phyloP scores from a whole-genome alignment of 2,329 filamentous ascomycete species.

The Colletotrichum australisinense region DNA sequence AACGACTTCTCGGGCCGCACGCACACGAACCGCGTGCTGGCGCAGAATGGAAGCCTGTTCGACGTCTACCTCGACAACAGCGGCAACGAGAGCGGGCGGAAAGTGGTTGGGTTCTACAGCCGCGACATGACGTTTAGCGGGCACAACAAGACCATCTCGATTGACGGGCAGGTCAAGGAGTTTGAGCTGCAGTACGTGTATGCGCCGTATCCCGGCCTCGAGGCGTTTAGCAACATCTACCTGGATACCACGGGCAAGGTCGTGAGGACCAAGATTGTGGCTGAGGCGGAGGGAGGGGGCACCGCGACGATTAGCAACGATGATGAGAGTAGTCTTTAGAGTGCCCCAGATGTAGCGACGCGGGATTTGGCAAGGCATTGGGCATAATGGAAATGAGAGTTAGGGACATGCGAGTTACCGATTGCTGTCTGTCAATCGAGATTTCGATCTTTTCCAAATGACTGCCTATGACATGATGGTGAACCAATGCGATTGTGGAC shows the following conservation, averaged over 20 bases:
- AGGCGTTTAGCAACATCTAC: constrained; percentile 60
- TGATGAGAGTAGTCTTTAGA: constrained; percentile 22
- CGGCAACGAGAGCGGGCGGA: constrained; percentile 55
- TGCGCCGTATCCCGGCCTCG: constrained; percentile 59
- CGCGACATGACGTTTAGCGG: constrained; percentile 67
- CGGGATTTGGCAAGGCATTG: background rate
- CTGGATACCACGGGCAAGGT: constrained; percentile 59
- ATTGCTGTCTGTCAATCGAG: background rate
- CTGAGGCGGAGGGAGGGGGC: constrained; percentile 64
- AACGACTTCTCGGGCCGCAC: constrained; percentile 68
- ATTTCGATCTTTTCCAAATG: background rate
- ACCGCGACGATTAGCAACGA: constrained; percentile 61
- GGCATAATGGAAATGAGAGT: background rate
- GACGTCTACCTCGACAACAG: constrained; percentile 66
- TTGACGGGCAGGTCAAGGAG: constrained; percentile 56
- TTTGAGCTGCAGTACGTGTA: constrained; percentile 66
- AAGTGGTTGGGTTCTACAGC: constrained; percentile 60
- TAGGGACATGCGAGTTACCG: background rate
- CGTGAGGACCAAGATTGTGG: constrained; percentile 61
- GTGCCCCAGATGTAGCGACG: background rate
- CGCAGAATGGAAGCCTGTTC: constrained; percentile 65
- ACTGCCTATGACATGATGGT: background rate
- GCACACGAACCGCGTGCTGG: constrained; percentile 67
- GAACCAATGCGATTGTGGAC: constrained; percentile 5
- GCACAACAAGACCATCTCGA: constrained; percentile 57